Conservation (phyloP, 2,329 filamentous ascomycete species). For the Pleurostoma richardsiae region DNA sequence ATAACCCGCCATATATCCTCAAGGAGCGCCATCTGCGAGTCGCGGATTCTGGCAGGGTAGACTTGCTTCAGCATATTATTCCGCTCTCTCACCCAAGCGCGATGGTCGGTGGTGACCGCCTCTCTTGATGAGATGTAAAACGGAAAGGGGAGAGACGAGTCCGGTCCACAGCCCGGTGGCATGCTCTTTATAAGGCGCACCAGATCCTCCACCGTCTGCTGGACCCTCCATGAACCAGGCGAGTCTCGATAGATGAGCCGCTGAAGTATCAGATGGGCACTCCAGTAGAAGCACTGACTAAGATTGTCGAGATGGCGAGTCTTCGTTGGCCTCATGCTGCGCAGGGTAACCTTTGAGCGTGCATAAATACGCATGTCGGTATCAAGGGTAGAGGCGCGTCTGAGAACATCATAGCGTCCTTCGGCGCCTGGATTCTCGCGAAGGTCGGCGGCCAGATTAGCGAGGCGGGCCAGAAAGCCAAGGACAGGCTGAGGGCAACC, state of each 20-base stretch:
- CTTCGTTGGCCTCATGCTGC: background rate
- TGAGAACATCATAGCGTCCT: background rate
- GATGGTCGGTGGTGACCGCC: background rate
- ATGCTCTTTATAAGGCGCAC: background rate
- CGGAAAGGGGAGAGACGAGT: background rate
- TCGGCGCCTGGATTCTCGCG: background rate
- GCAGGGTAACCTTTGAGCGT: background rate
- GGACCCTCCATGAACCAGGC: background rate
- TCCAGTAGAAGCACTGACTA: slow-evolving; percentile 1
- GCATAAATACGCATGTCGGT: slow-evolving; percentile 1
- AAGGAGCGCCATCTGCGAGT: background rate
- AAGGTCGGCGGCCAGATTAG: background rate
- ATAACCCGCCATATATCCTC: background rate
- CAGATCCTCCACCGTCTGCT: background rate
- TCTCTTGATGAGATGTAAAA: background rate
- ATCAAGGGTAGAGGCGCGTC: background rate
- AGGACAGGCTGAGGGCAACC: background rate
- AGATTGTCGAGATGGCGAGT: background rate
- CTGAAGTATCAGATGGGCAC: background rate
- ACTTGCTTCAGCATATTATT: background rate
- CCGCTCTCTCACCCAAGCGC: background rate
- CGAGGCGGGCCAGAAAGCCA: background rate
- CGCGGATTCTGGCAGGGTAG: background rate
- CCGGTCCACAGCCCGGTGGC: background rate
- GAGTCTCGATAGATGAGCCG: background rate